These are phyloP conservation scores for Fusarium bulbicola DNA, from an alignment of 2,329 filamentous ascomycete species.

Conservation along the genomic window DNA sequence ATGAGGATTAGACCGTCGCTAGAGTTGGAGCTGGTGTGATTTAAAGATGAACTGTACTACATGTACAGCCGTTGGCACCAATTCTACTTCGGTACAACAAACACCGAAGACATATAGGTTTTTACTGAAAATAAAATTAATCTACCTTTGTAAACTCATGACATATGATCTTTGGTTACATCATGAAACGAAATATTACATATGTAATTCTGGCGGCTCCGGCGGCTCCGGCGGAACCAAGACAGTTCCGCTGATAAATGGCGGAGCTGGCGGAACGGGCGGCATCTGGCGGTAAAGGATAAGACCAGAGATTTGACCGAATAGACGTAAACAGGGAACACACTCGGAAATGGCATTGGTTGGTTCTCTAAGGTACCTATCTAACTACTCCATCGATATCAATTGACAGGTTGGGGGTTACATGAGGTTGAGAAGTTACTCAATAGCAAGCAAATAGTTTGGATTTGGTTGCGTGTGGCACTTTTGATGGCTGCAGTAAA, in stretches of 20 bases:
- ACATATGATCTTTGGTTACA: background rate
- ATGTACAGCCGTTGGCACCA: too few species aligned
- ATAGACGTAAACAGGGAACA: background rate
- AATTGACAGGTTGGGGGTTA: slow-evolving; percentile 14
- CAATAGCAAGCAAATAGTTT: slow-evolving; percentile 1
- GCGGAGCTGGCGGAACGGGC: slow-evolving; percentile 20
- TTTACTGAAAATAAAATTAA: background rate
- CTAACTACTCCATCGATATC: slow-evolving; percentile 4
- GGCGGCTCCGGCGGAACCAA: slow-evolving; percentile 20
- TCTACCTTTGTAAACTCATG: background rate
- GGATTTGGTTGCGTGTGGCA: background rate
- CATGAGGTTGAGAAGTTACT: slow-evolving; percentile 1
- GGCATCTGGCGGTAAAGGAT: slow-evolving; percentile 15
- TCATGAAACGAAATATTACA: background rate
- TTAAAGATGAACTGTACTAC: background rate
- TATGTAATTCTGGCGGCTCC: background rate
- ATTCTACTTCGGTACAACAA: background rate
- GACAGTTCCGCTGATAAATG: slow-evolving; percentile 1
- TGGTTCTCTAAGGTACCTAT: background rate
- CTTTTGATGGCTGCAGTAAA: background rate
- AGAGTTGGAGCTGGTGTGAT: background rate
- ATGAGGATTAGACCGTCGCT: background rate
- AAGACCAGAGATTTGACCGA: background rate
- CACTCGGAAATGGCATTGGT: background rate
- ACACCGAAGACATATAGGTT: background rate